Evolutionary conservation across 345 rosid species (phyloP).

Genomic region (Populus ilicifolia): DNA sequence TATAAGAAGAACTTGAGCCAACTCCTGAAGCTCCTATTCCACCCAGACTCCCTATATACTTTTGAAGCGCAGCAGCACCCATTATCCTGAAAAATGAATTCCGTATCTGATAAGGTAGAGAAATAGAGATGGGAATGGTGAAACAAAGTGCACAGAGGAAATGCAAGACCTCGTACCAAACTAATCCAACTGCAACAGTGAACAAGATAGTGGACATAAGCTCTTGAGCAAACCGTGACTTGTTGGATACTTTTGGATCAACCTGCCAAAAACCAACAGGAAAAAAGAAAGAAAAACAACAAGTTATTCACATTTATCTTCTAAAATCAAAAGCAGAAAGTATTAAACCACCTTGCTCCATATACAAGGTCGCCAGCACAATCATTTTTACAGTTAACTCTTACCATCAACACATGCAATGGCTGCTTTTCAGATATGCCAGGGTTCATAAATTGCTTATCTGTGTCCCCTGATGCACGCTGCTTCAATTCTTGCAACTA

Average conservation of each 20-base stretch:
- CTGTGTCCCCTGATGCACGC: slow-evolving; percentile 69
- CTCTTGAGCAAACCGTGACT: slow-evolving; percentile 82
- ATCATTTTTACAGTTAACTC: slow-evolving; percentile 8
- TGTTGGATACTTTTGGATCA: slow-evolving; percentile 75
- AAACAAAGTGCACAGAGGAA: not conserved
- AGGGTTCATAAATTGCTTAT: slow-evolving; percentile 68
- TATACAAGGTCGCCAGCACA: not conserved
- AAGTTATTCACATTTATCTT: not conserved
- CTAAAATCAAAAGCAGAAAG: not conserved
- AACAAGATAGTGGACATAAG: slow-evolving; percentile 85
- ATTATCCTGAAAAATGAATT: slow-evolving; percentile 57
- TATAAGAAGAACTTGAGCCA: slow-evolving; percentile 90
- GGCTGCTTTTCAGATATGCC: slow-evolving; percentile 93
- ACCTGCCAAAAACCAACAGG: slow-evolving; percentile 45
- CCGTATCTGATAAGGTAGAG: slow-evolving; percentile 15
- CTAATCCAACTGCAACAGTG: slow-evolving; percentile 75
- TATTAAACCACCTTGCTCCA: not conserved
- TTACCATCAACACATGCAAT: slow-evolving; percentile 90
- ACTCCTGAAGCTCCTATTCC: slow-evolving; percentile 97
- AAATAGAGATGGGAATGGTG: not conserved
- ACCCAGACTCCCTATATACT: slow-evolving; percentile 87
- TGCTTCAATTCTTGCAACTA: slow-evolving; percentile 94
- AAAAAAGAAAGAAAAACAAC: slow-evolving; percentile 4
- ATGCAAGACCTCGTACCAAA: slow-evolving; percentile 56
- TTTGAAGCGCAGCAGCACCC: slow-evolving; percentile 97